These are phyloP conservation scores for Agrostemma githago DNA, from an alignment of 148 eudicot genomes.

Conservation along the genomic window DNA sequence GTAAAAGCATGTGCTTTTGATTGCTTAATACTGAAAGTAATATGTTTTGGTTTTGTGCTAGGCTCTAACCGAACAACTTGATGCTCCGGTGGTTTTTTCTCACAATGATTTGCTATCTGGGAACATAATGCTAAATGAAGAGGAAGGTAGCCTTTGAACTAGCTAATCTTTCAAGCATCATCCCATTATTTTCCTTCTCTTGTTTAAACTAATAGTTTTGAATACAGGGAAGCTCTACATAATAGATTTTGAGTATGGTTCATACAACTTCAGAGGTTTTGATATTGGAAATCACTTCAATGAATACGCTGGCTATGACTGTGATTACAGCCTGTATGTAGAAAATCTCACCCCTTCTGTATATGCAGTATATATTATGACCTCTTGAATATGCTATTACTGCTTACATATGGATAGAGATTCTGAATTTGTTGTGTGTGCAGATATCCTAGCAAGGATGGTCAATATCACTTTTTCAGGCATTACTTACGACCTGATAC, in stretches of 20 bases:
- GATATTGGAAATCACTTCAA: conserved; percentile 98
- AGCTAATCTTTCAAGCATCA: not conserved
- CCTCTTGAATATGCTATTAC: not conserved
- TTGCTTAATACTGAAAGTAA: not conserved
- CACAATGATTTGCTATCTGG: conserved; percentile 97
- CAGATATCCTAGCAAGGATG: conserved; percentile 88
- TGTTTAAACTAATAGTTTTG: conserved; percentile 14
- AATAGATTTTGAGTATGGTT: conserved; percentile 97
- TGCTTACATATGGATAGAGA: not conserved
- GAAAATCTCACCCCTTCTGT: conserved; percentile 7
- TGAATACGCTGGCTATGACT: conserved; percentile 96
- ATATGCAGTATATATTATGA: not conserved
- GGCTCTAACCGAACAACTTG: conserved; percentile 62
- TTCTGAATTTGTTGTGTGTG: conserved; percentile 24
- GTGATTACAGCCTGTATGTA: conserved; percentile 85
- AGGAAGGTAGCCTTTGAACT: conserved; percentile 46
- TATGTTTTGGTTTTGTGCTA: conserved; percentile 36
- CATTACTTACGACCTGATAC: conserved; percentile 70
- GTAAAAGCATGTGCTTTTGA: not conserved
- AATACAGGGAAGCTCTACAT: conserved; percentile 77
- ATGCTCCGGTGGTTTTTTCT: conserved; percentile 82
- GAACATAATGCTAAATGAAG: conserved; percentile 84
- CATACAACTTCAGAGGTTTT: conserved; percentile 92
- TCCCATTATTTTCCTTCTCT: not conserved
- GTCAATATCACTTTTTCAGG: conserved; percentile 88